Evolutionary conservation across 257 asterid species (phyloP), one percentile per base, ranked within the genome.

Genomic region (Solanum corneliomulleri): DNA sequence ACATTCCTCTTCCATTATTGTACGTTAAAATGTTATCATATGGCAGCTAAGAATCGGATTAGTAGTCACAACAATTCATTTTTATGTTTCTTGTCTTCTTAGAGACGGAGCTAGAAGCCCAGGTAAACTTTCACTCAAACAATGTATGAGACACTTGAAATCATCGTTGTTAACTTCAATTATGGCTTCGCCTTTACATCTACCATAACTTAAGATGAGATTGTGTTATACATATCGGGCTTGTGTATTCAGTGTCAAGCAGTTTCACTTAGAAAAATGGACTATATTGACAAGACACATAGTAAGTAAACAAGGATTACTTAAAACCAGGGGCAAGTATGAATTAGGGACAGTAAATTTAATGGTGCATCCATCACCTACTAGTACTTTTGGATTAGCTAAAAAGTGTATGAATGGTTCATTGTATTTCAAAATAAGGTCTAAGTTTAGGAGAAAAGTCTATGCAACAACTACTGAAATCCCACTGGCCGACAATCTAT

Each of bases 401-500:
- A 49, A 80, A 5, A 56, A 78, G 85, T 16, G 66, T 49, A 29
- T 47, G 85, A 47, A 80, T 47, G 85, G 44, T 49, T 80, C 83
- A 49, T 86, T 60, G 10, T 74, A 81, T 39, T 87, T 86, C 91
- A 64, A 85, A 82, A 86, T 66, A 92, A 87, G 90, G 96, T 88
- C 90, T 83, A 93, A 87, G 86, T 88, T 87, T 86, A 87, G 89
- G 87, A 89, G 89, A 89, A 89, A 90, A 85, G 90, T 86, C 91
- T 29, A 89, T 80, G 83, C 60, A 87, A 76, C 90, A 74, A 71
- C 88, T 76, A 86, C 85, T 68, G 70, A 86, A 87, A 88, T 87
- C 85, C 87, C 89, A 87, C 90, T 87, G 89, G 88, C 92, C 90
- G 89, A 92, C 93, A 92, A 91, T 88, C 88, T 86, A 85, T 89